A percentile compares a stretch with the other conserved stretches of the same genome.
Conservation (phyloP, 352 stramenopile genomes). For the Phytophthora brassicae region DNA sequence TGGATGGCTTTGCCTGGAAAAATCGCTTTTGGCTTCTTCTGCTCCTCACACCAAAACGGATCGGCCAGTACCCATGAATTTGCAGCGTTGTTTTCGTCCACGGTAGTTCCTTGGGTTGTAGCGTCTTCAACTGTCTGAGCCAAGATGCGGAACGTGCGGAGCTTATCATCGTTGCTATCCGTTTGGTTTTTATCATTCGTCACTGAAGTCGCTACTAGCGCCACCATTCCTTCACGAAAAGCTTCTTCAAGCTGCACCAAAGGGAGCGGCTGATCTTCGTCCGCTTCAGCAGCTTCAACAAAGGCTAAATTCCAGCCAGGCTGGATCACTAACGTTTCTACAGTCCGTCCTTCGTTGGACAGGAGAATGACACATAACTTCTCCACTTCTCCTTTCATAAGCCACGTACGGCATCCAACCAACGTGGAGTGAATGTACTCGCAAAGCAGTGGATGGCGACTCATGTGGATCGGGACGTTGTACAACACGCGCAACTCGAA, state of each 20-base stretch:
- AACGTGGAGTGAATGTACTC: conserved; percentile 84
- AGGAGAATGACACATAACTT: conserved; percentile 67
- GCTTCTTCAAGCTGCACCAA: conserved; percentile 59
- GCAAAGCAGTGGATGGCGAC: conserved; percentile 62
- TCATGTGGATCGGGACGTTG: conserved; percentile 81
- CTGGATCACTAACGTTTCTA: conserved; percentile 62
- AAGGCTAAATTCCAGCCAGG: conserved; percentile 35
- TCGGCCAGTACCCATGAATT: conserved; percentile 79
- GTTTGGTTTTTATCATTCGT: conserved; percentile 2
- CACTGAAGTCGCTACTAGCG: conserved; percentile 42
- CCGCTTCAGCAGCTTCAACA: conserved; percentile 11
- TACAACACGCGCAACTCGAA: conserved; percentile 73
- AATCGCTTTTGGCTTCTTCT: conserved; percentile 32
- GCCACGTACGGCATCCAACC: conserved; percentile 61
- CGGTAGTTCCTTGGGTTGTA: conserved; percentile 28
- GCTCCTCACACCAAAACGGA: conserved; percentile 48
- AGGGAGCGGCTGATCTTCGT: conserved; percentile 37
- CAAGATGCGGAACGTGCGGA: conserved; percentile 71
- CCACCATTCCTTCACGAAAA: conserved; percentile 62
- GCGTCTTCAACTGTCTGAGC: conserved; percentile 60
- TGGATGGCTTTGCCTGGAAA: conserved; percentile 52
- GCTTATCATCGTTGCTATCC: conserved; percentile 3
- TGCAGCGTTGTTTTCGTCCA: conserved; percentile 38
- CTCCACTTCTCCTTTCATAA: conserved; percentile 58
- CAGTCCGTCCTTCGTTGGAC: conserved; percentile 41